Evolutionary conservation across 176 grass and related monocot genomes (phyloP).

Genomic region (Bromus sterilis): DNA sequence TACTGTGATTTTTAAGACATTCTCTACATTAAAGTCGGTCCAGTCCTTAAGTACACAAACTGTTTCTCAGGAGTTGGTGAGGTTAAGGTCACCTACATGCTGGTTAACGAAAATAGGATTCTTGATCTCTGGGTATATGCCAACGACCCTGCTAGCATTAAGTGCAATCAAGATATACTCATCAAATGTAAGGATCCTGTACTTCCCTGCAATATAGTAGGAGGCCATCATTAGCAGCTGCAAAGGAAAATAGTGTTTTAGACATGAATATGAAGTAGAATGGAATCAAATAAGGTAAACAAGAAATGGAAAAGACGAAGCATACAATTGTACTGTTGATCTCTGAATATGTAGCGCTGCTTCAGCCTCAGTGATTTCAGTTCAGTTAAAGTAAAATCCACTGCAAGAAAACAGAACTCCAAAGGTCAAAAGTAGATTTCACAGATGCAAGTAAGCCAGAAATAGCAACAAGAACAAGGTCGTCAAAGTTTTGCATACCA

Average conservation of each 20-base stretch:
- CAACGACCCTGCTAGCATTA: constrained; percentile 50
- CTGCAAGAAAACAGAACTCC: neutral
- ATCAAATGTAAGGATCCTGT: constrained; percentile 70
- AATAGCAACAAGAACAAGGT: neutral
- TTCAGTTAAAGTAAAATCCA: neutral
- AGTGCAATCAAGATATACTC: constrained; percentile 63
- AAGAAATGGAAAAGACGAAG: neutral
- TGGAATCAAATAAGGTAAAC: neutral
- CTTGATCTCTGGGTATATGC: constrained; percentile 81
- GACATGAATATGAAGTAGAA: neutral
- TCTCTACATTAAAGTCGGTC: neutral
- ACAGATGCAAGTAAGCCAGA: neutral
- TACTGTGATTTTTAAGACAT: neutral
- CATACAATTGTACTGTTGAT: constrained; percentile 68
- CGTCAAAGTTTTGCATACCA: constrained; percentile 15
- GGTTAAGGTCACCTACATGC: constrained; percentile 39
- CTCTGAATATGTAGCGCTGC: constrained; percentile 1
- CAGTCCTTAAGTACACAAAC: neutral
- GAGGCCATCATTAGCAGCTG: neutral
- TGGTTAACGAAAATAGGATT: constrained; percentile 70
- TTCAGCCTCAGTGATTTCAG: neutral
- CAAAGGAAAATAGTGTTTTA: neutral
- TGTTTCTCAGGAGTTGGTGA: neutral
- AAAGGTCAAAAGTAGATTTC: neutral
- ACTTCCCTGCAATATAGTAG: constrained; percentile 45